Base-by-base conservation (phyloP, 805 yeast genomes). In the Ogataea trehaloabstinens region DNA sequence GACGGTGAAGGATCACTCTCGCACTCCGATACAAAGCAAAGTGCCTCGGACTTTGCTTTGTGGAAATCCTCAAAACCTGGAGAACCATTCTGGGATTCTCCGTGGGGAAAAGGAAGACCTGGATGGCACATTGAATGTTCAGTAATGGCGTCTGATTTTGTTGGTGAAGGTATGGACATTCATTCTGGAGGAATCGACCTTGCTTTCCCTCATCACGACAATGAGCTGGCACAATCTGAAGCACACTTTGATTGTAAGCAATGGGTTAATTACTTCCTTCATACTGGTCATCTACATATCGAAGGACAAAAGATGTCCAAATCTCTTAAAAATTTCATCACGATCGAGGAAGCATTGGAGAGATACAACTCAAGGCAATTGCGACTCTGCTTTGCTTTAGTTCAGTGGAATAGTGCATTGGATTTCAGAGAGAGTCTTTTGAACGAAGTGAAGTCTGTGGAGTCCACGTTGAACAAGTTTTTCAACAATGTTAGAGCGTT, bases 91-190 rank as follows among this genome's bases (percentile, higher is more conserved):
- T 93, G 98, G 98, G 76, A 73, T 5, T 87, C 96, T 2, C 90
- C 91, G 19, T 93, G 98, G 98, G 99, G 99, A 19, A 71, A 71
- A 42, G 99, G 99, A 37, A 82, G 99, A 62, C 99, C 99, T 11
- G 99, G 99, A 4, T 93, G 99, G 99, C 99, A 93, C 62, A 93
- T 93, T 61, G 99, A 93, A 67, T 93, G 99, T 74, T 89, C 97
- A 6, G 99, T 93, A 16, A 93, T 93, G 99, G 98, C 98, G 2
- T 76, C 89, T 37, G 95, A 89, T 51, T 74, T 90, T 33, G 73
- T 85, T 27, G 98, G 98, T 4, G 64, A 76, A 16, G 72, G 73
- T 42, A 85, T 93, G 74, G 99, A 93, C 63, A 87, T 93, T 50
- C 99, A 93, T 61, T 82, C 95, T 13, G 99, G 99, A 42, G 99